phyloP scores from a whole-genome alignment of 306 rosid species.

The Dalbergia cochinchinensis region DNA sequence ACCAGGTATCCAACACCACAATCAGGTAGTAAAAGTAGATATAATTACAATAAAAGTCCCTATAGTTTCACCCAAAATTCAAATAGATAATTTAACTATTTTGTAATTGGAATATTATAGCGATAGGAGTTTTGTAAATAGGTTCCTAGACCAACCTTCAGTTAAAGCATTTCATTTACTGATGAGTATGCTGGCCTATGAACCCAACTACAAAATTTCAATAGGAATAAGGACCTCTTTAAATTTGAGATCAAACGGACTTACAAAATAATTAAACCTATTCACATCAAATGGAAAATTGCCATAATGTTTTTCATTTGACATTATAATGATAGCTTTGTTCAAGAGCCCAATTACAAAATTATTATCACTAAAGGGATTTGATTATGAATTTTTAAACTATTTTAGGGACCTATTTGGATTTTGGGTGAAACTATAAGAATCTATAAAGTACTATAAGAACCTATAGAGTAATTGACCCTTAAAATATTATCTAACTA shows the following conservation, averaged over 20 bases:
- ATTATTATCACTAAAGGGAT: neutral
- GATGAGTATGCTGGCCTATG: neutral
- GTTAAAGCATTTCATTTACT: too few species aligned
- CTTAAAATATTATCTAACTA: constrained; percentile 25
- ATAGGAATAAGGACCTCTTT: neutral
- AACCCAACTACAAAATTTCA: neutral
- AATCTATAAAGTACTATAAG: neutral
- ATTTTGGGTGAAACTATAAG: neutral
- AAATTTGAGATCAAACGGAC: neutral
- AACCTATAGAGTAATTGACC: constrained; percentile 7
- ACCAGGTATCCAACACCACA: constrained; percentile 27
- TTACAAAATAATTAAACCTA: neutral
- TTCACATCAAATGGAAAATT: neutral
- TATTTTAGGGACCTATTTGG: neutral
- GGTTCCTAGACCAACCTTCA: too few species aligned
- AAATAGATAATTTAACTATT: too few species aligned
- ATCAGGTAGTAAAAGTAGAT: constrained; percentile 28
- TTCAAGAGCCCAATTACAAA: neutral
- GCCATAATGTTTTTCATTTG: neutral
- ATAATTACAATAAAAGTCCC: neutral
- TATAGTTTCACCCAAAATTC: neutral
- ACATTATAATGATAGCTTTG: neutral
- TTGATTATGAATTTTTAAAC: neutral
- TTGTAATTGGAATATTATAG: too few species aligned
- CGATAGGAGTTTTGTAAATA: too few species aligned